phyloP scores from a whole-genome alignment of 1,284 basidiomycete genomes.

The Termitomyces sp. region DNA sequence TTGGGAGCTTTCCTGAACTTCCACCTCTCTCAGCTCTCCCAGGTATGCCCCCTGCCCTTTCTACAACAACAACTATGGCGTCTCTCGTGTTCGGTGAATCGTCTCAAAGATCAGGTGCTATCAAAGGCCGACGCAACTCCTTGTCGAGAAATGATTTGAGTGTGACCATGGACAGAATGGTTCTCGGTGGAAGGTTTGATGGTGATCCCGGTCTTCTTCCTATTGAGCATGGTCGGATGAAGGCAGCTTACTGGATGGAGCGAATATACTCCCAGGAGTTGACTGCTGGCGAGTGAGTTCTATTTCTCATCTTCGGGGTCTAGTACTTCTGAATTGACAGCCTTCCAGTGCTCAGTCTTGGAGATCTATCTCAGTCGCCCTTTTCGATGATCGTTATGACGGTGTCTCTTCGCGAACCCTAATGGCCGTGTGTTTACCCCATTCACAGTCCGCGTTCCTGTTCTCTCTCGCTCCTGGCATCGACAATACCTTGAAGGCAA shows the following conservation, averaged over 20 bases:
- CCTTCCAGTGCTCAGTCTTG: constrained; percentile 33
- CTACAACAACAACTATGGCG: constrained; percentile 48
- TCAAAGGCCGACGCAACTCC: constrained; percentile 38
- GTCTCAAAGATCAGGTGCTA: constrained; percentile 25
- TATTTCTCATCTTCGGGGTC: neutral
- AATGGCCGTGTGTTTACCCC: constrained; percentile 56
- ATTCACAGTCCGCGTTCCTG: constrained; percentile 41
- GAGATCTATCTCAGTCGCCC: constrained; percentile 46
- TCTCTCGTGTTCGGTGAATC: constrained; percentile 39
- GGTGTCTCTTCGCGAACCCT: constrained; percentile 44
- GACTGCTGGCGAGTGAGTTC: constrained; percentile 47
- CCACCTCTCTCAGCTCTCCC: constrained; percentile 38
- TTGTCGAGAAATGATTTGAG: constrained; percentile 54
- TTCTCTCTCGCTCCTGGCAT: constrained; percentile 41
- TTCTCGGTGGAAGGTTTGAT: constrained; percentile 41
- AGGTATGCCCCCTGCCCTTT: constrained; percentile 40
- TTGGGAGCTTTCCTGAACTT: constrained; percentile 33
- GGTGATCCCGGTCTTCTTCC: constrained; percentile 35
- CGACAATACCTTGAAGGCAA: constrained; percentile 40
- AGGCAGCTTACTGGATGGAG: constrained; percentile 65
- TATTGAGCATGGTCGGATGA: constrained; percentile 58
- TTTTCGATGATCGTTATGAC: constrained; percentile 67
- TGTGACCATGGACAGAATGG: constrained; percentile 61
- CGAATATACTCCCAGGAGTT: constrained; percentile 50
- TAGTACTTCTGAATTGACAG: constrained; percentile 5